Evolutionary conservation across 805 yeast genomes (phyloP).

Genomic region (Candida montana): DNA sequence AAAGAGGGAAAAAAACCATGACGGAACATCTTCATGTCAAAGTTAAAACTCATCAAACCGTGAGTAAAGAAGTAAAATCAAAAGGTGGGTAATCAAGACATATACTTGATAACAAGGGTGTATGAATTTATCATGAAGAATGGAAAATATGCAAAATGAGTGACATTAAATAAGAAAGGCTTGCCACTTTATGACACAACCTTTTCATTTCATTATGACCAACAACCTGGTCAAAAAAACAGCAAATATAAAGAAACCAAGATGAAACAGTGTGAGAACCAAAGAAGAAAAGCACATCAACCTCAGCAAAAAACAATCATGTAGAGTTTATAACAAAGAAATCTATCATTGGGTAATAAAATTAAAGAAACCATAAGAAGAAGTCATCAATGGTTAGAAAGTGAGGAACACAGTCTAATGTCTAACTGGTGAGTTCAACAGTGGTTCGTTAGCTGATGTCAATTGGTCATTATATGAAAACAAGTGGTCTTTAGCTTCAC

Average conservation of each 20-base stretch:
- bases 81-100: not conserved
- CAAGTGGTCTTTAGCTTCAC: conserved; percentile 28
- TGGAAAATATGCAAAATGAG: not conserved
- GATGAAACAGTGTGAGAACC: not conserved
- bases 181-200: too few species aligned
- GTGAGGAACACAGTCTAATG: not conserved
- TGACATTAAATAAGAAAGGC: not conserved
- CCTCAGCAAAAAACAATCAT: too few species aligned
- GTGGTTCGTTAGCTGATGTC: not conserved
- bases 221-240: not conserved
- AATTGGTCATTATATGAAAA: conserved; percentile 2
- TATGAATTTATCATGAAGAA: too few species aligned
- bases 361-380: not conserved
- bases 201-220: not conserved
- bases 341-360: not conserved
- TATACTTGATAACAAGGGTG: too few species aligned
- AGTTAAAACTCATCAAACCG: too few species aligned
- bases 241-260: too few species aligned
- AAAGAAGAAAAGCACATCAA: too few species aligned
- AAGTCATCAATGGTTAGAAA: not conserved
- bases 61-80: not conserved
- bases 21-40: not conserved
- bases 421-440: conserved; percentile 7
- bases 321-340: too few species aligned
- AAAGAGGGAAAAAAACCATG: too few species aligned